Conservation (phyloP, 1,284 basidiomycete genomes). For the Coriolopsis trogii region DNA sequence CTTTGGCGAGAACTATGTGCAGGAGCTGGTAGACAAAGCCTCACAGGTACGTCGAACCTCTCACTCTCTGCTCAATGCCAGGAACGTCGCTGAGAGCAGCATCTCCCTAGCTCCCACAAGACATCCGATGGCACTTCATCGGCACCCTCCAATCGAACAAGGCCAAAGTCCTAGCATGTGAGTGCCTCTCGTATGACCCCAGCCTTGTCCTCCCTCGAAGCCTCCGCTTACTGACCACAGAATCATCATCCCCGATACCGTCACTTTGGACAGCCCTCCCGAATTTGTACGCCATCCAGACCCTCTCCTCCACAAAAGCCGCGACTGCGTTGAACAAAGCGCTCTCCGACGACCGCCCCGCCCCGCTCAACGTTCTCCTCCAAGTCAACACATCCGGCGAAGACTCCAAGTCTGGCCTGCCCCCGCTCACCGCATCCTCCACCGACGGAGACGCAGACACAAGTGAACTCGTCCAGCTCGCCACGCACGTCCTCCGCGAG, state of each 20-base stretch:
- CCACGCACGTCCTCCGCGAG: constrained; percentile 66
- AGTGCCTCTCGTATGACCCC: constrained; percentile 11
- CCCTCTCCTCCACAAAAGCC: constrained; percentile 85
- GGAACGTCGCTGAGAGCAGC: not conserved
- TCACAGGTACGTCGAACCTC: constrained; percentile 54
- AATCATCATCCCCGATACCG: too few species aligned
- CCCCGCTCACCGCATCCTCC: constrained; percentile 47
- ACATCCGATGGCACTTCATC: constrained; percentile 97
- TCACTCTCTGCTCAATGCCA: constrained; percentile 1
- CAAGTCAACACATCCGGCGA: constrained; percentile 97
- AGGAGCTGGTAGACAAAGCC: constrained; percentile 93
- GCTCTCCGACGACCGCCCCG: constrained; percentile 53
- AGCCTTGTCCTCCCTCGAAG: too few species aligned
- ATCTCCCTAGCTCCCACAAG: constrained; percentile 64
- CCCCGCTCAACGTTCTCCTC: constrained; percentile 76
- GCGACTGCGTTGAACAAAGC: constrained; percentile 86
- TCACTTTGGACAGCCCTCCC: constrained; percentile 84
- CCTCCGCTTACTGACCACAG: constrained; percentile 8
- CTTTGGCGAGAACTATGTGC: constrained; percentile 98
- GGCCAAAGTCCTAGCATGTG: constrained; percentile 87
- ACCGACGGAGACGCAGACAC: constrained; percentile 20
- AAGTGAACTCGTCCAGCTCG: constrained; percentile 67
- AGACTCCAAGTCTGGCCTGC: constrained; percentile 85
- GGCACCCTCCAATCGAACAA: constrained; percentile 96
- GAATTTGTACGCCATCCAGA: constrained; percentile 90